Evolutionary conservation across 208 protist species (phyloP).

Genomic region (Balamuthia mandrillaris): DNA sequence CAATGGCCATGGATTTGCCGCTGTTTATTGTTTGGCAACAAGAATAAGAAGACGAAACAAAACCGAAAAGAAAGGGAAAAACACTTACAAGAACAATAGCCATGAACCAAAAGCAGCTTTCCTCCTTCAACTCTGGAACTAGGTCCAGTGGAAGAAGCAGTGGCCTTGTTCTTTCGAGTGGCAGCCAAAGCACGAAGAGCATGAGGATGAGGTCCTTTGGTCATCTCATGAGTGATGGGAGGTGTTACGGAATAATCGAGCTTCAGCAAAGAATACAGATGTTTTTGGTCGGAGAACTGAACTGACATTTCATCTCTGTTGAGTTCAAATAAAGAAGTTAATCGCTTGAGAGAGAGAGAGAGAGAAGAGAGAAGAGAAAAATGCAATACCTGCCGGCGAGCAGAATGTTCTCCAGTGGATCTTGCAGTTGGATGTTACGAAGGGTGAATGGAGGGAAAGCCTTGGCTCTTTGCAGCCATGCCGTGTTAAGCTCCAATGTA

Average conservation of each 20-base stretch:
- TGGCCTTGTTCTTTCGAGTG: not conserved
- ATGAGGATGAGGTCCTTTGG: not conserved
- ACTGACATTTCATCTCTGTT: not conserved
- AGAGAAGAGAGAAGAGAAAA: not conserved
- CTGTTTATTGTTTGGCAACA: constrained; percentile 17
- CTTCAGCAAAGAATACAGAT: not conserved
- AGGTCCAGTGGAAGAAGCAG: not conserved
- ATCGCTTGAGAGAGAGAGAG: not conserved
- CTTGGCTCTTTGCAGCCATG: not conserved
- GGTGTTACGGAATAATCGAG: not conserved
- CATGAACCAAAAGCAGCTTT: constrained; percentile 33
- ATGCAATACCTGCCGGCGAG: no score
- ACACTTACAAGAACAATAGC: constrained; percentile 39
- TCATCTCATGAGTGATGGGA: constrained; percentile 29
- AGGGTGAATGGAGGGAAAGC: not conserved
- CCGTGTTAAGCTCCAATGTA: not conserved
- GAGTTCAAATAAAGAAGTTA: not conserved
- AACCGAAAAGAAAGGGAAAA: constrained; percentile 19
- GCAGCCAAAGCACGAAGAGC: not conserved
- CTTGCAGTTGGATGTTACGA: not conserved
- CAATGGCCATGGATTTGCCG: not conserved
- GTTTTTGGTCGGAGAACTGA: not conserved
- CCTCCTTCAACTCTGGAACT: not conserved
- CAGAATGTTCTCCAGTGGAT: no score
- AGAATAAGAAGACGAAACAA: constrained; percentile 31